Evolutionary conservation across 257 asterid species (phyloP), one percentile per base, ranked within the genome.

Genomic region (Gardenia jasminoides): DNA sequence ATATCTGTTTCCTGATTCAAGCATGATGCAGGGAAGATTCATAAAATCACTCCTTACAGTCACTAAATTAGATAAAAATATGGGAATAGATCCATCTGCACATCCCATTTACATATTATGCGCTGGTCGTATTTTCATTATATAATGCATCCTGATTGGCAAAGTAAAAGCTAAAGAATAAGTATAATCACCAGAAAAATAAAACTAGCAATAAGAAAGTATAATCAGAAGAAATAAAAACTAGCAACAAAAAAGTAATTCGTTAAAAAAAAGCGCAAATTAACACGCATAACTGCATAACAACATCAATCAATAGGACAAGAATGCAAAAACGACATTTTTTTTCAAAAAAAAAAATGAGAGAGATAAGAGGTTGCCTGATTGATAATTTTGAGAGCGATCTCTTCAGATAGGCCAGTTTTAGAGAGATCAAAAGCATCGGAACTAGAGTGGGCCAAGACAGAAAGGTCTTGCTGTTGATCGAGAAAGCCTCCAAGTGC

Each of bases 381-480:
- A 67, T 88, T 90, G 84, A 92, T 83, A 76, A 92, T 80, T 84
- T 92, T 92, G 79, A 84, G 90, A 75, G 88, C 87, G 24, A 86
- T 80, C 80, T 92, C 97, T 41, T 83, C 87, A n/a, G 88, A 39
- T 80, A 84, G 59, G 3, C 94, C 94, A 74, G 65, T 83, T 79
- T 82, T 89, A 58, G 70, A 43, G 17, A 88, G 78, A 80, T 78
- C 73, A 12, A 82, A 58, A 71, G 78, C 66, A 80, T 70, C 75
- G 47, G 83, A 75, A 9, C 39, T 19, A 54, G 76, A 56, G 64
- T 56, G 64, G 64, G 26, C 65, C 33, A 80, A 67, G 71, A 68
- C 71, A 7, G 81, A 70, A 66, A 74, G 80, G 70, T 80, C 83
- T n/a, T 71, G 72, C 19, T 46, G 83, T 4, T 72, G 76, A 80